phyloP scores from a whole-genome alignment of 331 rosid species.

The Dryas integrifolia region DNA sequence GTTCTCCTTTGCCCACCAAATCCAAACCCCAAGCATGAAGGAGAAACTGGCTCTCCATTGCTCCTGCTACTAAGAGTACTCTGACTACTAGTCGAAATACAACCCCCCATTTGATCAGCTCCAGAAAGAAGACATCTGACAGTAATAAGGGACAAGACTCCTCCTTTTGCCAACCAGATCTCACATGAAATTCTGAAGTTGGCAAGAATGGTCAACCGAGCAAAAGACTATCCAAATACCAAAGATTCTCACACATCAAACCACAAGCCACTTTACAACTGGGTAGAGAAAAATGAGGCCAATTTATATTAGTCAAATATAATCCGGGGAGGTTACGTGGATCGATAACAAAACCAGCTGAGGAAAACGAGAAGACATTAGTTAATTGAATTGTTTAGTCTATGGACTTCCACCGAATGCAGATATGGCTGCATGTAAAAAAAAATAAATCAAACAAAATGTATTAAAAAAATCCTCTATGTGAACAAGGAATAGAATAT shows the following conservation, averaged over 20 bases:
- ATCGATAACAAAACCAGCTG: constrained; percentile 51
- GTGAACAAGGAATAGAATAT: constrained; percentile 53
- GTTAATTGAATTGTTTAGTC: constrained; percentile 41
- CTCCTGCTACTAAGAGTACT: constrained; percentile 71
- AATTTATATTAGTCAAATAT: constrained; percentile 42
- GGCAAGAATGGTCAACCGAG: constrained; percentile 38
- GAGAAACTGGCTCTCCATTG: constrained; percentile 56
- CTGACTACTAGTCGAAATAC: constrained; percentile 72
- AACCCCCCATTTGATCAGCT: constrained; percentile 84
- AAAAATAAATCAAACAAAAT: constrained; percentile 25
- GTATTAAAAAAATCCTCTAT: constrained; percentile 37
- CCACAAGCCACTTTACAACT: constrained; percentile 40
- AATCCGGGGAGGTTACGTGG: constrained; percentile 28
- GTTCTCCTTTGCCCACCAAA: constrained; percentile 50
- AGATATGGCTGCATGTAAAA: constrained; percentile 38
- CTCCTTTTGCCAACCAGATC: constrained; percentile 37
- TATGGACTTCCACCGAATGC: constrained; percentile 32
- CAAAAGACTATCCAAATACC: constrained; percentile 33
- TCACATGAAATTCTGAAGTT: constrained; percentile 43
- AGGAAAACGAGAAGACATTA: constrained; percentile 45
- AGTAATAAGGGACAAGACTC: constrained; percentile 30
- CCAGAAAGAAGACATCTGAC: constrained; percentile 52
- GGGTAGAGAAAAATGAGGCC: constrained; percentile 33
- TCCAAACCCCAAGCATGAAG: constrained; percentile 59
- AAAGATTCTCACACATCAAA: constrained; percentile 41